Evolutionary conservation across 1,139 yeast species (phyloP).

Genomic region (Saccharomyces uvarum): DNA sequence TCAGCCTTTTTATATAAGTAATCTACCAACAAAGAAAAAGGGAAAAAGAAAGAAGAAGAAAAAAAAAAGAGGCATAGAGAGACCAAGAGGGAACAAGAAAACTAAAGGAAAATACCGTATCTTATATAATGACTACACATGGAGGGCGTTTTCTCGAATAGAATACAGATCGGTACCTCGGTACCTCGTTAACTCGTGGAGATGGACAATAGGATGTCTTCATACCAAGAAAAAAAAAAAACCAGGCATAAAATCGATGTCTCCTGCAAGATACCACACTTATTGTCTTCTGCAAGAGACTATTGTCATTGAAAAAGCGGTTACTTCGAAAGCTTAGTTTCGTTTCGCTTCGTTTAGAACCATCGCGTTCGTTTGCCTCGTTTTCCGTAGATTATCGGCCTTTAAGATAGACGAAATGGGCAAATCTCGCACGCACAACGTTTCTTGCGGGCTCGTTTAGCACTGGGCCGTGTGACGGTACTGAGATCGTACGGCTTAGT

Average conservation of each 20-base stretch:
- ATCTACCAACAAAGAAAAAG: background rate
- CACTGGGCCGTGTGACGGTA: background rate
- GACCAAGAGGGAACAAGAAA: background rate
- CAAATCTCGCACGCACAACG: background rate
- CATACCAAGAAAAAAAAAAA: background rate
- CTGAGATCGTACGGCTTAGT: background rate
- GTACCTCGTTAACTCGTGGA: background rate
- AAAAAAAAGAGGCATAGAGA: background rate
- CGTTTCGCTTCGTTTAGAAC: background rate
- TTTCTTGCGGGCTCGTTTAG: background rate
- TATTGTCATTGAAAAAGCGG: background rate
- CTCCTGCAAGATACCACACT: no score
- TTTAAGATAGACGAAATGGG: background rate
- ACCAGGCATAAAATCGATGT: background rate
- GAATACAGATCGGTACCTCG: background rate
- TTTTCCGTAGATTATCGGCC: conserved; percentile 1
- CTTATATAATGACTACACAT: background rate
- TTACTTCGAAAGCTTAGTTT: background rate
- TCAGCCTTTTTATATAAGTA: background rate
- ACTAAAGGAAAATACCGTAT: background rate
- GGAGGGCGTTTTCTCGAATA: background rate
- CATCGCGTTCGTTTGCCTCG: background rate
- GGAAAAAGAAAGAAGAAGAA: background rate
- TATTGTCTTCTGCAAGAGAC: background rate
- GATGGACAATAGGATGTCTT: background rate